Evolutionary conservation across 768 basidiomycete genomes (phyloP).

Genomic region (Tylopilus sp.): DNA sequence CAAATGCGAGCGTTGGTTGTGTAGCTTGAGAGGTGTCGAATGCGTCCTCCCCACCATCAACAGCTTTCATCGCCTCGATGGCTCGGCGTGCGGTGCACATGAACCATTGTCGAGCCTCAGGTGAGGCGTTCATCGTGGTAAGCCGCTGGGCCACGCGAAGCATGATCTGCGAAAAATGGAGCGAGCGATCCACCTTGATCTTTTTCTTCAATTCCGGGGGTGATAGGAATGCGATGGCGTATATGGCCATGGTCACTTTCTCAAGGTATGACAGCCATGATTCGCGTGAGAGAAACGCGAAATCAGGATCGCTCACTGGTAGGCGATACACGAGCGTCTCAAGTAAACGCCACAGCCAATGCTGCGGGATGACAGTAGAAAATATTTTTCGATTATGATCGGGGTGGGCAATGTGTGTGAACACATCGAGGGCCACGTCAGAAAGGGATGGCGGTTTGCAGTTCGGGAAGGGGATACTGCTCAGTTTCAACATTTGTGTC

Average conservation of each 20-base stretch:
- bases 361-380: constrained; percentile 53
- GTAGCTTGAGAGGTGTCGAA: constrained; percentile 64
- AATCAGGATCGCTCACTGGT: constrained; percentile 77
- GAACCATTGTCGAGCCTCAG: constrained; percentile 53
- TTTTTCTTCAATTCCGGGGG: constrained; percentile 68
- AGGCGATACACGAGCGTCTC: constrained; percentile 74
- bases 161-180: constrained; percentile 70
- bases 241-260: constrained; percentile 76
- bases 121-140: constrained; percentile 41
- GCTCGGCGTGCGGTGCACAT: constrained; percentile 58
- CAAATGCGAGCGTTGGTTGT: constrained; percentile 66
- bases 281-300: constrained; percentile 59
- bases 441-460: constrained; percentile 56
- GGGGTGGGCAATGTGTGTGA: constrained; percentile 70
- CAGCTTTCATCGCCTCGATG: constrained; percentile 72
- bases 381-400: constrained; percentile 80
- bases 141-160: constrained; percentile 69
- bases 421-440: constrained; percentile 80
- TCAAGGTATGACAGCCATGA: constrained; percentile 77
- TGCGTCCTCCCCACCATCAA: constrained; percentile 73
- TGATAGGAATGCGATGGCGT: constrained; percentile 81
- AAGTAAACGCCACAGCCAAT: constrained; percentile 60
- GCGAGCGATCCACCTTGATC: constrained; percentile 59
- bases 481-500: constrained; percentile 51
- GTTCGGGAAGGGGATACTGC: constrained; percentile 40